Conservation (phyloP, 1,284 basidiomycete genomes). For the Papiliotrema laurentii region DNA sequence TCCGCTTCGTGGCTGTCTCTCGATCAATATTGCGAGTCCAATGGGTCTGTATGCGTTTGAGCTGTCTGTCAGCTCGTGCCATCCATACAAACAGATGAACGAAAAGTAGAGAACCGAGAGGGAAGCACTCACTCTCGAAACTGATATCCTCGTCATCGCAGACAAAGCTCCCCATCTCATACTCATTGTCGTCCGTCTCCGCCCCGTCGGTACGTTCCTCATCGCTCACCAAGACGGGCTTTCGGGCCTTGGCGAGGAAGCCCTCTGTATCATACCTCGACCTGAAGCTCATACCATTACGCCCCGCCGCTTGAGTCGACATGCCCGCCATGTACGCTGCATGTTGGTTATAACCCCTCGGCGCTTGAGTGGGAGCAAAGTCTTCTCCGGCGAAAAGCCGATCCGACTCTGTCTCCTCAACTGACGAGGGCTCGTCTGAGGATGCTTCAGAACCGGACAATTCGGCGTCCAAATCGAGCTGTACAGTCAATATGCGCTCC, state of each 20-base stretch:
- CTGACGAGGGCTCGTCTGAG: slow-evolving; percentile 34
- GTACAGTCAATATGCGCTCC: background rate
- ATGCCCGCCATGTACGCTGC: slow-evolving; percentile 43
- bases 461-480: slow-evolving; percentile 38
- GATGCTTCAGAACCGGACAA: slow-evolving; percentile 33
- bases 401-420: slow-evolving; percentile 42
- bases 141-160: slow-evolving; percentile 33
- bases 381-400: slow-evolving; percentile 46
- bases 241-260: slow-evolving; percentile 41
- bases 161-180: slow-evolving; percentile 42
- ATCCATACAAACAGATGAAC: background rate
- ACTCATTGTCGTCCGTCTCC: slow-evolving; percentile 35
- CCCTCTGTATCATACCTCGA: slow-evolving; percentile 14
- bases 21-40: background rate
- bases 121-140: slow-evolving; percentile 19
- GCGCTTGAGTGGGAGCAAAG: slow-evolving; percentile 50
- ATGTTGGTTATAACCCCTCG: slow-evolving; percentile 47
- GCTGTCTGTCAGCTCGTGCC: background rate
- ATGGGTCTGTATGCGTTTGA: slow-evolving; percentile 1
- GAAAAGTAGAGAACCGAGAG: background rate
- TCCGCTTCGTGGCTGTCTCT: too few species aligned
- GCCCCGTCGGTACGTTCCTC: slow-evolving; percentile 23
- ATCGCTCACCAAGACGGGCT: slow-evolving; percentile 37
- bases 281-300: slow-evolving; percentile 32
- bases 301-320: slow-evolving; percentile 32